A percentile compares a stretch with the other conserved stretches of the same genome.
phyloP scores from a whole-genome alignment of 2,329 filamentous ascomycete species.

The Trichoderma cornu-damae region DNA sequence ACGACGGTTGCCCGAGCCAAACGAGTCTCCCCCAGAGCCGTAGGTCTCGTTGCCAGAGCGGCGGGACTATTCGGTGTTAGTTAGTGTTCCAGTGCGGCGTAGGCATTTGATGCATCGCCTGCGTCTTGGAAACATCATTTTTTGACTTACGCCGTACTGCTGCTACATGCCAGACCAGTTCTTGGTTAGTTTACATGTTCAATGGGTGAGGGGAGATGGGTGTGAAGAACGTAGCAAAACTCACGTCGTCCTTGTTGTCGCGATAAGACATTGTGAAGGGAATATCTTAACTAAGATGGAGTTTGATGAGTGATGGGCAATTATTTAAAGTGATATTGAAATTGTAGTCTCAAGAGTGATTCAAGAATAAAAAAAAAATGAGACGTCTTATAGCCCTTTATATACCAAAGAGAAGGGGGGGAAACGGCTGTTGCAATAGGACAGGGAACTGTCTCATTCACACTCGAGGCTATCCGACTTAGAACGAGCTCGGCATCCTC shows the following conservation, averaged over 20 bases:
- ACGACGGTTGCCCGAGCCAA: slow-evolving; percentile 20
- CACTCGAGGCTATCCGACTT: background rate
- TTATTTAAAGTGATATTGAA: background rate
- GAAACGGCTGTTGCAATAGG: background rate
- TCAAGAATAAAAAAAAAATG: too few relatives aligned
- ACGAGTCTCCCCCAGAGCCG: slow-evolving; percentile 22
- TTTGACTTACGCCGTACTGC: slow-evolving; percentile 16
- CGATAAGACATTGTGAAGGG: slow-evolving; percentile 44
- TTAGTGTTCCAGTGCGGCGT: background rate
- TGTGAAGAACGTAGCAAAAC: background rate
- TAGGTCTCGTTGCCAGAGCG: slow-evolving; percentile 22
- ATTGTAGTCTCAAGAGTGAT: background rate
- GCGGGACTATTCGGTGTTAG: slow-evolving; percentile 18
- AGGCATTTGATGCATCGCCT: background rate
- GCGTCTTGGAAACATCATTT: background rate
- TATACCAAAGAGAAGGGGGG: background rate
- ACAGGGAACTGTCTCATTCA: background rate
- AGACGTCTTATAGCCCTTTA: background rate
- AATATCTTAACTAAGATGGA: background rate
- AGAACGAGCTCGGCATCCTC: background rate
- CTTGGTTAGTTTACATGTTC: background rate
- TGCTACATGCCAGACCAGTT: background rate
- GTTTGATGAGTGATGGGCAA: background rate
- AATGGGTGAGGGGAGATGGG: background rate
- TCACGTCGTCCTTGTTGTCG: slow-evolving; percentile 36